A percentile compares a stretch with the other conserved stretches of the same genome.
Conservation (phyloP, 495 filamentous ascomycete genomes). For the Aeminium ludgeri region DNA sequence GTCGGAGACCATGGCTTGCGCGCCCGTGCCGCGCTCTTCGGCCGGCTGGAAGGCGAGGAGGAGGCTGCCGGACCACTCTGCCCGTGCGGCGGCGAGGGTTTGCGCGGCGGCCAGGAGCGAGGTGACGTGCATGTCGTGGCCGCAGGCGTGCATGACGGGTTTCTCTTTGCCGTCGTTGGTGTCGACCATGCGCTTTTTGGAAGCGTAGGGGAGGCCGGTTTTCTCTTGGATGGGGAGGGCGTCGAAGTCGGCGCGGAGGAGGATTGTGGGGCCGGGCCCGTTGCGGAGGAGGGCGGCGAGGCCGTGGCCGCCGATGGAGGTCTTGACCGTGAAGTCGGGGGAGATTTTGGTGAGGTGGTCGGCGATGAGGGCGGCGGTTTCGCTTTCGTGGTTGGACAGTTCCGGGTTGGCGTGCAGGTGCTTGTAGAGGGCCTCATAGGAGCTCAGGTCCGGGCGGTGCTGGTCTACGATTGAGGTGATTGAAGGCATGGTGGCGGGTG, state of each 20-base stretch:
- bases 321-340: conserved; percentile 29
- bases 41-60: conserved; percentile 44
- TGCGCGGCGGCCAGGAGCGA: conserved; percentile 34
- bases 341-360: conserved; percentile 20
- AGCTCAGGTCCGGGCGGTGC: conserved; percentile 19
- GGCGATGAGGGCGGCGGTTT: conserved; percentile 30
- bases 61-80: conserved; percentile 39
- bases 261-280: conserved; percentile 34
- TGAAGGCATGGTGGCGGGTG: conserved; percentile 10
- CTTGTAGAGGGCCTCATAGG: conserved; percentile 39
- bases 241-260: conserved; percentile 46
- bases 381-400: conserved; percentile 36
- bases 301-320: conserved; percentile 40
- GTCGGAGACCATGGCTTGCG: conserved; percentile 43
- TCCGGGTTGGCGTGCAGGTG: conserved; percentile 40
- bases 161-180: conserved; percentile 29
- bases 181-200: conserved; percentile 26
- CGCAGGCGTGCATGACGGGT: conserved; percentile 52
- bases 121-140: conserved; percentile 47
- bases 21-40: conserved; percentile 40
- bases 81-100: conserved; percentile 26
- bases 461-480: conserved; percentile 11
- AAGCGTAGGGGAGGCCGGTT: conserved; percentile 40
- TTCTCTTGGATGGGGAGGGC: conserved; percentile 41
- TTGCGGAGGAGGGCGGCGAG: conserved; percentile 39